Base-by-base conservation (phyloP, 306 rosid species). In the Astragalus membranaceus region DNA sequence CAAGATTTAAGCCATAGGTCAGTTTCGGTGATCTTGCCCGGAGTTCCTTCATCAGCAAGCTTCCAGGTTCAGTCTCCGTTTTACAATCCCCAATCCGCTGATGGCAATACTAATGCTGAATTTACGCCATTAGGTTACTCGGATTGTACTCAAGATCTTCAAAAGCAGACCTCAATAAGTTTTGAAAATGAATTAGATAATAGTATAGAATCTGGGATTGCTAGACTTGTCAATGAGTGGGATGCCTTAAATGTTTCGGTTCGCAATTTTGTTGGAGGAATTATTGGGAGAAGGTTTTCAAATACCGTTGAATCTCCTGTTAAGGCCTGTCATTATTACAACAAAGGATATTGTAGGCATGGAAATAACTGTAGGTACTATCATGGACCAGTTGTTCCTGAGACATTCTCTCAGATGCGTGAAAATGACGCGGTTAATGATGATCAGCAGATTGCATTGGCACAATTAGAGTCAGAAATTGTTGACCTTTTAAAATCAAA, bases 291-390 rank as follows among this genome's bases (percentile, higher is more conserved):
- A 56, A 75, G 79, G 51, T 44, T 69, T 59, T 76, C 83, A 2
- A 64, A 66, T 29, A 14, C 55, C 9, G 29, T 67, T 0, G 96
- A 89, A 39, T 72, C 70, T 64, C 88, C 87, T 0, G 82, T 79
- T 8, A 92, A 85, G 82, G 72, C 70, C 2, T 92, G 98, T 78
- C 91, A 86, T 64, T 92, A 85, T 70, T 89, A 76, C 80, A 88
- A 53, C 79, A 86, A 83, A 75, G 98, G 98, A 6, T 86, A 57
- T 74, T 92, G 98, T 72, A 92, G 83, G 81, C 91, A 89, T 81
- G 98, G 98, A 68, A 82, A 62, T 49, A 79, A 72, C 73, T 89
- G 98, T 61, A 80, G 85, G 70, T 92, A 78, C 69, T 78, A 58
- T 61, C 96, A 92, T 66, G 92, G 78, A 10, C 85, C 70, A 48